Conservation (phyloP, 441 rosid species). For the Gossypium davidsonii region DNA sequence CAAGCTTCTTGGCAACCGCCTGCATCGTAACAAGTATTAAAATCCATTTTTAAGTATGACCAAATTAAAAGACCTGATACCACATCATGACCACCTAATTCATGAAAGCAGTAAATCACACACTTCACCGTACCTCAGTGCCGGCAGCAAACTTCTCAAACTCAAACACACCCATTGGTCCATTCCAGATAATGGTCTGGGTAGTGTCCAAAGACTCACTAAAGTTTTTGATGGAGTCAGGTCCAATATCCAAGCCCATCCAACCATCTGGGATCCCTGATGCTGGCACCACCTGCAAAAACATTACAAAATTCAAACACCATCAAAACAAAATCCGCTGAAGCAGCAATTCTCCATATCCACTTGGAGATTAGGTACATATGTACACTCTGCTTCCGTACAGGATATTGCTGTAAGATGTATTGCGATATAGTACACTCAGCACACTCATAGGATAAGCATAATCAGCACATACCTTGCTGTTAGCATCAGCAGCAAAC, state of each 20-base stretch:
- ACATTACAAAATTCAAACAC: background rate
- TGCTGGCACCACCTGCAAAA: constrained; percentile 70
- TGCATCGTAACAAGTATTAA: constrained; percentile 20
- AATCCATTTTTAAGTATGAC: background rate
- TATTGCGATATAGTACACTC: background rate
- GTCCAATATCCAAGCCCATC: constrained; percentile 96
- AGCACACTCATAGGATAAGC: background rate
- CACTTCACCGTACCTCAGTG: constrained; percentile 52
- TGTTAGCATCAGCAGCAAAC: constrained; percentile 75
- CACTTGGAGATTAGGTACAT: background rate
- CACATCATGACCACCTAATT: background rate
- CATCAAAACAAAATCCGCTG: too few species aligned
- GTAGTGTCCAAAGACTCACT: constrained; percentile 57
- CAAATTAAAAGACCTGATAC: background rate
- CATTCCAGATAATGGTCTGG: constrained; percentile 90
- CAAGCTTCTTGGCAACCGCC: constrained; percentile 72
- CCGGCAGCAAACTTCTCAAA: constrained; percentile 81
- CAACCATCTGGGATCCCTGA: constrained; percentile 82
- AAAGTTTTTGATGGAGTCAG: constrained; percentile 77
- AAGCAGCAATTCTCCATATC: background rate
- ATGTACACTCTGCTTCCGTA: background rate
- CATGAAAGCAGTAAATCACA: background rate
- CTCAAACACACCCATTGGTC: constrained; percentile 98
- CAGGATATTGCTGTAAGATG: background rate
- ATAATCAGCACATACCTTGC: constrained; percentile 49